Evolutionary conservation across 352 stramenopile genomes (phyloP), one percentile per base, ranked within the genome.

Genomic region (Elongisporangium senticosum): DNA sequence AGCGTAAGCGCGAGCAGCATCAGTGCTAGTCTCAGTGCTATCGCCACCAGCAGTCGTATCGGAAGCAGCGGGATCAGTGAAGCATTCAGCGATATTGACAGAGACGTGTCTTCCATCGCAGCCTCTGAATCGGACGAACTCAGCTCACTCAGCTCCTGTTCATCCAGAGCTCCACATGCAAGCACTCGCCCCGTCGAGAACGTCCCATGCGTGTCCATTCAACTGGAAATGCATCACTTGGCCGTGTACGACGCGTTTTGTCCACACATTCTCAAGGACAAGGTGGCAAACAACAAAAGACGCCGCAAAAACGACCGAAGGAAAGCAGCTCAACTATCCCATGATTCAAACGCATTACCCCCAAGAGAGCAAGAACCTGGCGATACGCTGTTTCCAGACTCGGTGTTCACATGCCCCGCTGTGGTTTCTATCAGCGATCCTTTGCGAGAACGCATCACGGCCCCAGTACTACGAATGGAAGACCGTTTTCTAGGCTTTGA

Each of bases 401-500:
- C 13, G 2, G 8, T 43, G 17, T 17, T 43, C 11, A 43, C 33
- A 43, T 17, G 33, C 4, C 33, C 33, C 1, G 11, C 33, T 43
- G 33, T 43, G 10, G 2, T 43, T 4, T 15, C 33, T 17, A 43
- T 43, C 33, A 43, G 13, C 33, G 11, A 17, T 43, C 11, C 8
- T 15, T 43, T 17, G 7, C 33, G 33, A 43, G 33, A 43, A 6
- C 7, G 4, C 33, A 10, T 43, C 10, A 15, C 11, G 8, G 33
- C 11, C 33, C 33, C 33, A 43, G 1, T 17, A 17, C 33, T 4
- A 17, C 33, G 13, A 6, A 43, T 7, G 6, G 24, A 28, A 6
- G 53, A 64, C 2, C n/a, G 51, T 3, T 61, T 61, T 56, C n/a
- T 64, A 14, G 53, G 53, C n/a, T 64, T 60, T 48, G 54, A 24